Evolutionary conservation across 1,139 yeast genomes (phyloP).

Genomic region (Protomyces macrosporus): DNA sequence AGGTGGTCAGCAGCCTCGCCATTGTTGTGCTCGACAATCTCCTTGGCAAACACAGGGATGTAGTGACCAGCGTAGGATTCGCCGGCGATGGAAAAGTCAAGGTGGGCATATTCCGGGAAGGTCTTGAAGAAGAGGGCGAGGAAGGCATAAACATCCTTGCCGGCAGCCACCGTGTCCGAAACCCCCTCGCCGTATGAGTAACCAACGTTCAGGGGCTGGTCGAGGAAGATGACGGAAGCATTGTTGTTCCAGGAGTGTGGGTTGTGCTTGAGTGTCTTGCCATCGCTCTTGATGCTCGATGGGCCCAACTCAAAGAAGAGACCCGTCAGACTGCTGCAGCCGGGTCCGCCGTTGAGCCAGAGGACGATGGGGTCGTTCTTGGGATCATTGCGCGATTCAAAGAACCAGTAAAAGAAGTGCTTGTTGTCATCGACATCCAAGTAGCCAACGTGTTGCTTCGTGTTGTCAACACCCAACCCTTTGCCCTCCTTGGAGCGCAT

Average conservation of each 20-base stretch:
- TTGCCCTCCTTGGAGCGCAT: constrained; percentile 59
- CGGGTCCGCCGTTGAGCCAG: constrained; percentile 83
- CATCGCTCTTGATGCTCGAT: constrained; percentile 58
- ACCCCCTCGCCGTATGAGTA: constrained; percentile 69
- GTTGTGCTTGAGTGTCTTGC: constrained; percentile 62
- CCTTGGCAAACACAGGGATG: constrained; percentile 87
- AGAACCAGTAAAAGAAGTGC: constrained; percentile 80
- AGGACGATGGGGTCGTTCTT: constrained; percentile 73
- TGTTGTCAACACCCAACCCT: constrained; percentile 55
- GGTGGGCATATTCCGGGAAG: constrained; percentile 72
- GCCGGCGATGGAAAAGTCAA: constrained; percentile 91
- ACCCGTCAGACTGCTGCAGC: constrained; percentile 88
- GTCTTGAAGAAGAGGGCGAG: constrained; percentile 82
- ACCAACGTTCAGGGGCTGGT: constrained; percentile 93
- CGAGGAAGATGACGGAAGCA: constrained; percentile 85
- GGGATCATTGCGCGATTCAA: constrained; percentile 88
- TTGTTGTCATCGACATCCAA: constrained; percentile 77
- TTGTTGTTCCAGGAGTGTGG: constrained; percentile 83
- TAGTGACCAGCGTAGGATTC: constrained; percentile 99
- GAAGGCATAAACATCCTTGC: constrained; percentile 87
- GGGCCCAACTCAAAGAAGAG: constrained; percentile 88
- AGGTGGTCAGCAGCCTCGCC: constrained; percentile 19
- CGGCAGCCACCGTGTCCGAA: constrained; percentile 79
- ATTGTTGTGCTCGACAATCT: constrained; percentile 62
- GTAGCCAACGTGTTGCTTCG: constrained; percentile 69